These are phyloP conservation scores for Holtermannia corniformis DNA, from an alignment of 768 basidiomycete species.

Conservation along the genomic window DNA sequence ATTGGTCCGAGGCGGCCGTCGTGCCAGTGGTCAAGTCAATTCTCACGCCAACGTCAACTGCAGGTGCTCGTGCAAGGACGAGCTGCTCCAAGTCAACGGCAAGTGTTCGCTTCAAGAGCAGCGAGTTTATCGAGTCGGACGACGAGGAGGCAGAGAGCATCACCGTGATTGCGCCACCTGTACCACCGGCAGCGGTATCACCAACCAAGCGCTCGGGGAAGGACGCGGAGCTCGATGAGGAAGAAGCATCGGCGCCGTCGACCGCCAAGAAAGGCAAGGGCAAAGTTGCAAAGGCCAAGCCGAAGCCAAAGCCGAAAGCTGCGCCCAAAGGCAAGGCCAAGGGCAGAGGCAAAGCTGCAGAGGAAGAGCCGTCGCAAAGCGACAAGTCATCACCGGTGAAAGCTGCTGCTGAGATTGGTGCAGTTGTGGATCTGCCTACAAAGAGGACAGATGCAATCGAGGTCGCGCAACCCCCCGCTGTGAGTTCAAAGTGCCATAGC, in stretches of 20 bases:
- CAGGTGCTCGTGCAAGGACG: no score
- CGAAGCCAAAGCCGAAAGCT: conserved; percentile 1
- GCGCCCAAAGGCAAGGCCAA: neutral
- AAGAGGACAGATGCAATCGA: no score
- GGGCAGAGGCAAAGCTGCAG: neutral
- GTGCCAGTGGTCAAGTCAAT: no score
- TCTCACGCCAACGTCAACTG: neutral
- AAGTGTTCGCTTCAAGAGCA: neutral
- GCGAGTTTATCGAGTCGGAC: neutral
- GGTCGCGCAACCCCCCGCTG: no score
- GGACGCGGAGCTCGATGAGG: neutral
- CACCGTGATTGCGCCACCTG: conserved; percentile 1
- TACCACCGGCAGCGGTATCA: neutral
- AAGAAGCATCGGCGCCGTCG: neutral
- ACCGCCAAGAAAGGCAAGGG: conserved; percentile 2
- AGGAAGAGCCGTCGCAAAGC: neutral
- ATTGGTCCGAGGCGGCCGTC: no score
- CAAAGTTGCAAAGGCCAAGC: conserved; percentile 1
- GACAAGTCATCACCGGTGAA: no score
- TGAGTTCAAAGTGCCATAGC: no score
- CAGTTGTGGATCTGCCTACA: no score
- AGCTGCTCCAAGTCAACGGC: neutral
- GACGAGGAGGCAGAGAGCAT: conserved; percentile 2
- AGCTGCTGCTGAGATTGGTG: no score
- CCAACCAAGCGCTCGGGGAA: no score